Evolutionary conservation across 768 basidiomycete species (phyloP).

Genomic region (Naganishia vaughanmartiniae): DNA sequence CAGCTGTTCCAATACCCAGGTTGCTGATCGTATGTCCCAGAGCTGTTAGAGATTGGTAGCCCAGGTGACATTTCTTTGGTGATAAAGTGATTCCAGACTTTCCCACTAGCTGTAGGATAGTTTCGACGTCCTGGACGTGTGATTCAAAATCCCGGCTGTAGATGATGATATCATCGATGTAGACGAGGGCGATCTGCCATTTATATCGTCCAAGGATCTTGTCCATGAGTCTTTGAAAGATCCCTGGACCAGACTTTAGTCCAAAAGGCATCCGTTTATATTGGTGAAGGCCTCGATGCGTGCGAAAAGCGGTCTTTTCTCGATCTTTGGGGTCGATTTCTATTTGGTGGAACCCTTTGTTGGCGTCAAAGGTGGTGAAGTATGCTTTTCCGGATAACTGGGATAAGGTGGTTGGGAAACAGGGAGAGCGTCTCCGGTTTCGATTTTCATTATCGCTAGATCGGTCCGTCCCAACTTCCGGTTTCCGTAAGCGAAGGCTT

Average conservation of each 20-base stretch:
- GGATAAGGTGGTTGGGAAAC: constrained; percentile 23
- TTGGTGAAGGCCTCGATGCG: constrained; percentile 26
- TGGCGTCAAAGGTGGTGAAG: constrained; percentile 24
- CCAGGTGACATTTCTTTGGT: constrained; percentile 14
- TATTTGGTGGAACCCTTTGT: constrained; percentile 23
- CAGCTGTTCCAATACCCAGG: constrained; percentile 9
- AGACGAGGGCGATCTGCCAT: constrained; percentile 24
- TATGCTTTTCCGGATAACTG: constrained; percentile 13
- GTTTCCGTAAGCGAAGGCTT: constrained; percentile 25
- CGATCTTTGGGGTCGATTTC: constrained; percentile 22
- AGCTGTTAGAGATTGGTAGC: constrained; percentile 2
- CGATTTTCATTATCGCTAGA: constrained; percentile 22
- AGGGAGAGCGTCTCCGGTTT: neutral
- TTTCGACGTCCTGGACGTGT: constrained; percentile 44
- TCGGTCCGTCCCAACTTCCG: constrained; percentile 16
- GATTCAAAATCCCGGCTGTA: constrained; percentile 3
- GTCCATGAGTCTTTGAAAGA: constrained; percentile 26
- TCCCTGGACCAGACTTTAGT: constrained; percentile 19
- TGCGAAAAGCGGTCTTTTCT: constrained; percentile 26
- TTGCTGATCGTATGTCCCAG: constrained; percentile 4
- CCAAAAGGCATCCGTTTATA: constrained; percentile 27
- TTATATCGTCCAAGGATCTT: constrained; percentile 3
- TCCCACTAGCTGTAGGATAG: neutral
- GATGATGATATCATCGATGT: constrained; percentile 26
- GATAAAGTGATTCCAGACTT: constrained; percentile 18